Base-by-base conservation (phyloP, 2,329 filamentous ascomycete genomes). In the Cladosporium phlei region DNA sequence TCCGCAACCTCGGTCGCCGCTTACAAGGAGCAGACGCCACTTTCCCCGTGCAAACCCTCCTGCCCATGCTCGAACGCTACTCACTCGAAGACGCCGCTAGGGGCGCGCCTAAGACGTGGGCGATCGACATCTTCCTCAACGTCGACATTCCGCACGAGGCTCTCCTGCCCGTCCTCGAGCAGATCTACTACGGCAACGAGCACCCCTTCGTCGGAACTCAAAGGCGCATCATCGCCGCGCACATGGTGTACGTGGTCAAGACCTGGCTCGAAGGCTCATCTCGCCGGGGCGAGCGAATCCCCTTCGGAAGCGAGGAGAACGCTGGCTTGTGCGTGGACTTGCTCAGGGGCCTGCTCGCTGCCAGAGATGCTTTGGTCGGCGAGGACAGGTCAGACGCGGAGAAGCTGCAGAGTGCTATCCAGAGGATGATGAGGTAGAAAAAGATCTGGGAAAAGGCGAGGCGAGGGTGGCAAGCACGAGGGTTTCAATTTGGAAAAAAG, bases 161-260 rank as follows among this genome's bases (percentile, higher is more conserved):
- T 6, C 65, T 86, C 8, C 74, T 85, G 55, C 70, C 75, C 1
- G 76, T 81, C 2, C 68, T 87, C 8, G 83, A 86, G 60, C 68
- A 70, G 21, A 77, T 86, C 65, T 86, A 81, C 68, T 85, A 84
- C 64, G 77, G 77, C 28, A 79, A 83, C 52, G 78, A 84, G 56
- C 69, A 75, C 5, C 83, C 83, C 0, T 87, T 86, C 63, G 51
- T 50, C 10, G 79, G 78, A 4, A 64, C 69, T 3, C 77, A 79
- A 47, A 72, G 78, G 35, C 72, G 73, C 32, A 66, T 75, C 48
- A 69, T 86, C 5, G 78, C 78, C 2, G 72, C 73, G 20, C 80
- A 85, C 61, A 74, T 85, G 32, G 65, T 84, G 1, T 81, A 83
- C 55, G 65, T 82, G 3, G 69, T 82, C 3, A 68, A 75, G 47